Percentiles rank a stretch among this genome's conserved stretches.
Evolutionary conservation across 441 rosid genomes (phyloP).

Genomic region (Macaranga tanarius): DNA sequence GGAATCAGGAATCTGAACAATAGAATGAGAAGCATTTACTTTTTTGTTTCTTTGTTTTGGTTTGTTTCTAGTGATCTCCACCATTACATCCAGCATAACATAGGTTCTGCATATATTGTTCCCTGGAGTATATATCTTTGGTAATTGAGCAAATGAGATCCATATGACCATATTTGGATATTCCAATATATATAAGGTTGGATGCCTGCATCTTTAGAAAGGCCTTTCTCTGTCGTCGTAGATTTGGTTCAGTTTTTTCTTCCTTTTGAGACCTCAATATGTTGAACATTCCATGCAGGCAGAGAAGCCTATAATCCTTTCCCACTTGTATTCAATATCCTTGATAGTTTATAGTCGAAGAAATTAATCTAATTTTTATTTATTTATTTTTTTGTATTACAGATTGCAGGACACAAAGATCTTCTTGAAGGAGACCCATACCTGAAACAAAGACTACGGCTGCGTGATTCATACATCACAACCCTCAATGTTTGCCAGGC

Average conservation of each 20-base stretch:
- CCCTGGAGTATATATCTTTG: neutral
- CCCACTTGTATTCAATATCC: neutral
- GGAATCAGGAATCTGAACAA: too few species aligned
- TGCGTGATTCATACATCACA: constrained; percentile 86
- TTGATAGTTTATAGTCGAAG: neutral
- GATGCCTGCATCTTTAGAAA: too few species aligned
- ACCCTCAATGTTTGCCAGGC: constrained; percentile 93
- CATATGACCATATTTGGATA: neutral
- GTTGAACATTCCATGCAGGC: too few species aligned
- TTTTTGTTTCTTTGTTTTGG: neutral
- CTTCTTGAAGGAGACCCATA: constrained; percentile 91
- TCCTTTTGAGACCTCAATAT: too few species aligned
- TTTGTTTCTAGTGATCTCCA: neutral
- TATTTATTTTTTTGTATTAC: neutral
- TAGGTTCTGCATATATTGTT: too few species aligned
- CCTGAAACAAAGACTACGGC: constrained; percentile 82
- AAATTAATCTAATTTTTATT: neutral
- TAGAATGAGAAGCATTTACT: neutral
- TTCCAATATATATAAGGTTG: neutral
- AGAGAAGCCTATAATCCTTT: too few species aligned
- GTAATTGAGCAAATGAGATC: neutral
- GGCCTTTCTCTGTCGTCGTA: neutral
- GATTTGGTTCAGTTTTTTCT: too few species aligned
- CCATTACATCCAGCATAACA: neutral
- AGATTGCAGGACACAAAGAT: constrained; percentile 90